Base-by-base conservation (phyloP, 2,329 filamentous ascomycete species). In the Akanthomyces dipterigenus region DNA sequence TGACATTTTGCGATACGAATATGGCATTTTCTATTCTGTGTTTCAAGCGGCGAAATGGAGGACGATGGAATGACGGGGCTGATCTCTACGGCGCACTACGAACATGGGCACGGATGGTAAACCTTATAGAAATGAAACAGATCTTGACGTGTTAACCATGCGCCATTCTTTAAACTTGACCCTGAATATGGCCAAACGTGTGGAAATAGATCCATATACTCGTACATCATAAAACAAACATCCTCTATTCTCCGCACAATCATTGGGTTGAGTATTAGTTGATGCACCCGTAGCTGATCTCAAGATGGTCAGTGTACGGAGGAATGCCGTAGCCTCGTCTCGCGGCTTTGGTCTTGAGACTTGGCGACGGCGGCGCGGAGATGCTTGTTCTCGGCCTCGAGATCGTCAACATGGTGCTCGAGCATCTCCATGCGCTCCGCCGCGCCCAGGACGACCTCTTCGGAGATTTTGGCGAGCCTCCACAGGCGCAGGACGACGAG, bases 401-500 rank as follows among this genome's bases (percentile, higher is more conserved):
- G 71, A 28, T 77, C 72, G 54, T 80, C 77, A 28, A 88, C 75
- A 60, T 78, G 72, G 56, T 77, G 71, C 64, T 83, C 76, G 43
- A 88, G 72, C 11, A 78, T 78, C 64, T 86, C 85, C 75, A 85
- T 82, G 69, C 84, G 78, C 71, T 89, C 86, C 40, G 82, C 75
- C 1, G 85, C 85, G 9, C 84, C 85, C 7, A 86, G 78, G 34
- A 82, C 82, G 63, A 89, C 77, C 71, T 90, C 87, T 68, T 90
- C 85, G 7, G 88, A 82, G 56, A 89, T 87, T 75, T 89, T 88
- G 70, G 88, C 83, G 49, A 90, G 80, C 18, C 88, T 80, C 83
- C 86, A 89, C 3, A 90, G 76, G 58, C 87, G 83, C 49, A 90
- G 74, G 4, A 88, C 78, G 31, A 90, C 79, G 54, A 90, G 80